Conservation (phyloP, 108 stramenopile genomes). For the Stephanodiscus minutulus region DNA sequence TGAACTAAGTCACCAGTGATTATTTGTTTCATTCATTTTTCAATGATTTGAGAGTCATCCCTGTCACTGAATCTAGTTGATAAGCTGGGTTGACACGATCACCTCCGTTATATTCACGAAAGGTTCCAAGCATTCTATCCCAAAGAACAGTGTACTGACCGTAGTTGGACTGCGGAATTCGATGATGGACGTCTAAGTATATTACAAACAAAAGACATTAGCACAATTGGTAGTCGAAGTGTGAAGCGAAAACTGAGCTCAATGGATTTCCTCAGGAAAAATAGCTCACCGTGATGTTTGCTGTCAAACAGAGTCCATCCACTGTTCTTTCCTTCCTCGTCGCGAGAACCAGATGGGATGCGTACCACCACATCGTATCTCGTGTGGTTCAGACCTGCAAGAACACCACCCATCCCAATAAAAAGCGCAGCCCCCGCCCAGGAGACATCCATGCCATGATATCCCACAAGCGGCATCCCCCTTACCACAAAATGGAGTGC, state of each 20-base stretch:
- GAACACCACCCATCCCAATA: slow-evolving; percentile 79
- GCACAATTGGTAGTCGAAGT: neutral
- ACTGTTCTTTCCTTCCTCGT: slow-evolving; percentile 1
- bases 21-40: neutral
- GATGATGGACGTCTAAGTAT: slow-evolving; percentile 85
- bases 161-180: slow-evolving; percentile 95
- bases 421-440: slow-evolving; percentile 58
- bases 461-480: slow-evolving; percentile 33
- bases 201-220: neutral
- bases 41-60: slow-evolving; percentile 29
- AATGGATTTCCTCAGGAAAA: neutral
- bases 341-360: slow-evolving; percentile 35
- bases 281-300: slow-evolving; percentile 74
- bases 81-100: slow-evolving; percentile 79
- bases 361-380: slow-evolving; percentile 77
- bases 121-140: slow-evolving; percentile 90
- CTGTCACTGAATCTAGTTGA: slow-evolving; percentile 71
- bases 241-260: neutral
- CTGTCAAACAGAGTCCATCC: slow-evolving; percentile 77
- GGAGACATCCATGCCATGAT: slow-evolving; percentile 66
- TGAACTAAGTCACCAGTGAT: neutral
- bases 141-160: slow-evolving; percentile 98
- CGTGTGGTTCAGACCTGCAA: slow-evolving; percentile 97
- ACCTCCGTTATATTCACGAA: slow-evolving; percentile 70
- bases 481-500: slow-evolving; percentile 69